Evolutionary conservation across 805 yeast genomes (phyloP).

Genomic region (Komagataella populi): DNA sequence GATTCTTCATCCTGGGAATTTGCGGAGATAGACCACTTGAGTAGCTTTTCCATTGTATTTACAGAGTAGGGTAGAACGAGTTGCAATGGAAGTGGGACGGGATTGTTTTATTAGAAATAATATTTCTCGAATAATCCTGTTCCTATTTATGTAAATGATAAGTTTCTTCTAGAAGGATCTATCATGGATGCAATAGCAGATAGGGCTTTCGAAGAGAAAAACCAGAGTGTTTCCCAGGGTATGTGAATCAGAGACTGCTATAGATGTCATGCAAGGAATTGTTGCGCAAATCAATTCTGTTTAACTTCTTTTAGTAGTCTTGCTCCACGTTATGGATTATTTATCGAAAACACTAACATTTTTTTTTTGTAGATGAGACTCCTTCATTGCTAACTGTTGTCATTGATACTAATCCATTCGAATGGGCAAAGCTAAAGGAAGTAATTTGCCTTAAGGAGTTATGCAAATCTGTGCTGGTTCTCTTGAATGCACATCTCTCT

Average conservation of each 20-base stretch:
- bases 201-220: conserved; percentile 45
- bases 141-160: background rate
- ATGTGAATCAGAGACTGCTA: background rate
- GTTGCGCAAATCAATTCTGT: no score
- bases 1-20: conserved; percentile 64
- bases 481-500: conserved; percentile 79
- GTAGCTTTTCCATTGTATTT: conserved; percentile 66
- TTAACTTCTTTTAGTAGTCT: background rate
- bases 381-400: conserved; percentile 75
- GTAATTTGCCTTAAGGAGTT: conserved; percentile 42
- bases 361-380: conserved; percentile 34
- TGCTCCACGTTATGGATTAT: background rate
- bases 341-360: background rate
- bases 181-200: conserved; percentile 60
- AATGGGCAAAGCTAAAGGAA: conserved; percentile 39
- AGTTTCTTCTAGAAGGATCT: conserved; percentile 1
- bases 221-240: conserved; percentile 65
- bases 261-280: background rate
- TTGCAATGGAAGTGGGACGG: background rate
- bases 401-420: conserved; percentile 62
- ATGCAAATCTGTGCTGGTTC: conserved; percentile 54
- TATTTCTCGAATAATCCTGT: background rate
- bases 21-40: conserved; percentile 85
- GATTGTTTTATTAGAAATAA: background rate
- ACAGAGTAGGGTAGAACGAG: background rate